These are phyloP conservation scores for Xylaria hypoxylon DNA, from an alignment of 2,329 filamentous ascomycete genomes.

Conservation along the genomic window DNA sequence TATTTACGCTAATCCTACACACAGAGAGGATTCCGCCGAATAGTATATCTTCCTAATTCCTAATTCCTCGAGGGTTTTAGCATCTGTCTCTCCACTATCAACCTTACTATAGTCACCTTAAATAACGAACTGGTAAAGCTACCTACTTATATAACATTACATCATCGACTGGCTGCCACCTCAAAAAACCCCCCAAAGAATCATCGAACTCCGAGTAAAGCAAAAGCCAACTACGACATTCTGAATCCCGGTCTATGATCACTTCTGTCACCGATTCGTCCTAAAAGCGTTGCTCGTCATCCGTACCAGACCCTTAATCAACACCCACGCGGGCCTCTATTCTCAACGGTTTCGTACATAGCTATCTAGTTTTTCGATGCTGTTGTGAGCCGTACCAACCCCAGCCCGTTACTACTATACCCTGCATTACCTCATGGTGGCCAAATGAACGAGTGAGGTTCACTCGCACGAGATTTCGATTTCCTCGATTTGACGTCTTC, in stretches of 20 bases:
- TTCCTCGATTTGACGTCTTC: background rate
- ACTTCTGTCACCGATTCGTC: background rate
- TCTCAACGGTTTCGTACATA: background rate
- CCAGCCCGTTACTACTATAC: background rate
- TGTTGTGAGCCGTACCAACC: background rate
- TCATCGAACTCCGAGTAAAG: background rate
- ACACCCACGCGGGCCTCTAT: background rate
- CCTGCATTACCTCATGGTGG: slow-evolving; percentile 17
- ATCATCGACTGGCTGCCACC: slow-evolving; percentile 23
- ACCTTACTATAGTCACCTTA: background rate
- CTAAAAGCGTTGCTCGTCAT: background rate
- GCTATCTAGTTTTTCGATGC: background rate
- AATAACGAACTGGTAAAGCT: background rate
- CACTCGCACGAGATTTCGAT: background rate
- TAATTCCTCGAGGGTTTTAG: no score
- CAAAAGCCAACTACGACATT: background rate
- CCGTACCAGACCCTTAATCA: background rate
- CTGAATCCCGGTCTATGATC: background rate
- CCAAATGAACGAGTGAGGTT: background rate
- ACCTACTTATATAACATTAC: slow-evolving; percentile 19
- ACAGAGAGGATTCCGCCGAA: background rate
- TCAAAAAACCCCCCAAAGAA: background rate
- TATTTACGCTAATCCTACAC: no score
- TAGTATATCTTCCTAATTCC: background rate
- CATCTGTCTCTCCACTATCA: background rate